A percentile compares a stretch with the other conserved stretches of the same genome.
phyloP scores from a whole-genome alignment of 768 basidiomycete genomes.

The Mrakia gelida region DNA sequence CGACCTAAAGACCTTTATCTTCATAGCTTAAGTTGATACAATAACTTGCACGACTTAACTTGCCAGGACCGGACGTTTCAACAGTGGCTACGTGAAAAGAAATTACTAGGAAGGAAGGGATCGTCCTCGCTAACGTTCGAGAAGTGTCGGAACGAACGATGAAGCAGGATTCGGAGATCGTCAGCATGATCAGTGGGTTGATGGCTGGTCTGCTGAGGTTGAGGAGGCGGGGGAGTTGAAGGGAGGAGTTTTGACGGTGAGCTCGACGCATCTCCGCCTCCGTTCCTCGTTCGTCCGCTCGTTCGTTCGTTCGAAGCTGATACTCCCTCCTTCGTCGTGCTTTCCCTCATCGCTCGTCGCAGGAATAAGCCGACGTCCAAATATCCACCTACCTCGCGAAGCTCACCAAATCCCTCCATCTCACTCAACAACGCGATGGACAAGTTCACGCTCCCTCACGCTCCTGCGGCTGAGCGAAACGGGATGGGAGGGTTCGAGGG shows the following conservation, averaged over 20 bases:
- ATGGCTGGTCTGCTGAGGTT: constrained; percentile 81
- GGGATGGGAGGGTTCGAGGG: too few relatives aligned
- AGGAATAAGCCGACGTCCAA: constrained; percentile 97
- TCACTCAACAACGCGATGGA: constrained; percentile 67
- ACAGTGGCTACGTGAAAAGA: too few relatives aligned
- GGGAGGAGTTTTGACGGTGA: constrained; percentile 80
- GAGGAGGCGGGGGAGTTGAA: constrained; percentile 76
- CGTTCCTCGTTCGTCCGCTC: neutral
- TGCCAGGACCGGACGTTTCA: too few relatives aligned
- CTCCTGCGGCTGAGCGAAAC: too few relatives aligned
- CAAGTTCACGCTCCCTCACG: too few relatives aligned
- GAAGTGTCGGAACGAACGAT: constrained; percentile 69
- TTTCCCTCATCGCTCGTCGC: too few relatives aligned
- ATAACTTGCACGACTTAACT: too few relatives aligned
- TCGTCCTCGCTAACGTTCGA: constrained; percentile 80
- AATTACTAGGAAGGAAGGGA: too few relatives aligned
- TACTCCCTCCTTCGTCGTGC: neutral
- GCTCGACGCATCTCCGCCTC: constrained; percentile 33
- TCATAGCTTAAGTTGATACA: too few relatives aligned
- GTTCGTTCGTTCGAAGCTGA: too few relatives aligned
- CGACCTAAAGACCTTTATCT: too few relatives aligned
- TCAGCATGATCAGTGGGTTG: constrained; percentile 79
- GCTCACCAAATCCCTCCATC: constrained; percentile 80
- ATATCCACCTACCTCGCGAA: constrained; percentile 81
- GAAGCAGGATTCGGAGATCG: constrained; percentile 68